phyloP scores from a whole-genome alignment of 805 yeast species.

The Clavispora phyllophila region DNA sequence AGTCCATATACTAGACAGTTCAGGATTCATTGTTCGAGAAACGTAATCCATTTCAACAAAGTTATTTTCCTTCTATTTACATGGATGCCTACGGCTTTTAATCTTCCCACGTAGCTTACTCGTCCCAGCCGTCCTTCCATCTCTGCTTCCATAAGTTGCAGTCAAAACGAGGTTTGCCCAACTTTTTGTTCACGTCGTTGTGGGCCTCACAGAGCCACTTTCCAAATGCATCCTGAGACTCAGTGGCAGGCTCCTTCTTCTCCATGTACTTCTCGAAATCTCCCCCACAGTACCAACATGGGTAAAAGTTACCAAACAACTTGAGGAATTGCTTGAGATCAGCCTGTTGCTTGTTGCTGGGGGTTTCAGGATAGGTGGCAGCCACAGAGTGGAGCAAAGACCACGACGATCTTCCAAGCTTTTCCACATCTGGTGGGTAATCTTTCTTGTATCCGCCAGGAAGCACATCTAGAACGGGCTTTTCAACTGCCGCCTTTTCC shows the following conservation, averaged over 20 bases:
- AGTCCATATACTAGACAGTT: conserved; percentile 13
- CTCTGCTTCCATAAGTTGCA: conserved; percentile 88
- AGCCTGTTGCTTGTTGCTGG: conserved; percentile 54
- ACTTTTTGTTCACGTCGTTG: conserved; percentile 80
- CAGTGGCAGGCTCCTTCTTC: conserved; percentile 50
- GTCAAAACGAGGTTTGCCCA: conserved; percentile 83
- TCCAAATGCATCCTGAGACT: conserved; percentile 73
- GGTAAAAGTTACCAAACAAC: conserved; percentile 76
- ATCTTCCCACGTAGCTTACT: conserved; percentile 11
- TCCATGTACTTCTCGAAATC: conserved; percentile 67
- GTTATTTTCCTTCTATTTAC: neutral
- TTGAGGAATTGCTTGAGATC: conserved; percentile 69
- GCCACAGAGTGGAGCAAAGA: conserved; percentile 86
- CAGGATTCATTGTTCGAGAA: no score
- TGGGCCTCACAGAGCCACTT: conserved; percentile 94
- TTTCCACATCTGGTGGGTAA: conserved; percentile 83
- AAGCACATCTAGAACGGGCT: no score
- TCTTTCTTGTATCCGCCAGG: conserved; percentile 34
- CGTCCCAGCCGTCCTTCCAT: conserved; percentile 95
- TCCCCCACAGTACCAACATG: conserved; percentile 89
- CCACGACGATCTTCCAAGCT: conserved; percentile 86
- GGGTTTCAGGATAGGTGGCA: conserved; percentile 76
- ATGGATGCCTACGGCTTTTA: neutral
- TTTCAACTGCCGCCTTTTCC: no score
- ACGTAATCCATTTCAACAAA: no score